A percentile compares a stretch with the other conserved stretches of the same genome.
These are phyloP conservation scores for Scheffersomyces titani DNA, from an alignment of 1,139 yeast genomes.

Conservation along the genomic window DNA sequence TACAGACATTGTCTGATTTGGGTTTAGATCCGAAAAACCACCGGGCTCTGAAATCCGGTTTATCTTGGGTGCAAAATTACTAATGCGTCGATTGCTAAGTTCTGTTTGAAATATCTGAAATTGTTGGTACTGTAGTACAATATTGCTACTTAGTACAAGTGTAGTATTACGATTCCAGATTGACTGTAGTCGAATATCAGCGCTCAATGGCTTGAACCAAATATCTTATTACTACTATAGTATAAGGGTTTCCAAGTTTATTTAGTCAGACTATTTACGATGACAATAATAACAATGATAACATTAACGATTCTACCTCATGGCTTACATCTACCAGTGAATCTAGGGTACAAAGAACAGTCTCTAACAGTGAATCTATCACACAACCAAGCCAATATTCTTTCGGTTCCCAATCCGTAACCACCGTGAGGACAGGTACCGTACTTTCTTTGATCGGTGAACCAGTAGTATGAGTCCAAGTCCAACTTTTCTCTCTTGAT, in stretches of 20 bases:
- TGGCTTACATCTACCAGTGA: slow-evolving; percentile 97
- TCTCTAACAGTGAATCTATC: slow-evolving; percentile 97
- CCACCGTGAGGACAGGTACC: slow-evolving; percentile 99
- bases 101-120: no score
- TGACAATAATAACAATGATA: slow-evolving; percentile 10
- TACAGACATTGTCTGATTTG: no score
- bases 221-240: background rate
- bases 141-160: background rate
- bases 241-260: background rate
- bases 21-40: no score
- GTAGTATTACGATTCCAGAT: no score
- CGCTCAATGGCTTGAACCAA: background rate
- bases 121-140: background rate
- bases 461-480: slow-evolving; percentile 88
- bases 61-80: no score
- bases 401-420: slow-evolving; percentile 96
- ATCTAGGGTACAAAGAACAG: slow-evolving; percentile 96
- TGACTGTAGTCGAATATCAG: background rate
- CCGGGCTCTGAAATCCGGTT: no score
- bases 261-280: background rate
- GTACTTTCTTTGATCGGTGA: slow-evolving; percentile 90
- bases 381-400: slow-evolving; percentile 97
- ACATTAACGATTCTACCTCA: slow-evolving; percentile 23
- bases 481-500: slow-evolving; percentile 90
- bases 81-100: no score